These are phyloP conservation scores for Schizosaccharomyces lindneri DNA, from an alignment of 805 yeast genomes.

Conservation along the genomic window DNA sequence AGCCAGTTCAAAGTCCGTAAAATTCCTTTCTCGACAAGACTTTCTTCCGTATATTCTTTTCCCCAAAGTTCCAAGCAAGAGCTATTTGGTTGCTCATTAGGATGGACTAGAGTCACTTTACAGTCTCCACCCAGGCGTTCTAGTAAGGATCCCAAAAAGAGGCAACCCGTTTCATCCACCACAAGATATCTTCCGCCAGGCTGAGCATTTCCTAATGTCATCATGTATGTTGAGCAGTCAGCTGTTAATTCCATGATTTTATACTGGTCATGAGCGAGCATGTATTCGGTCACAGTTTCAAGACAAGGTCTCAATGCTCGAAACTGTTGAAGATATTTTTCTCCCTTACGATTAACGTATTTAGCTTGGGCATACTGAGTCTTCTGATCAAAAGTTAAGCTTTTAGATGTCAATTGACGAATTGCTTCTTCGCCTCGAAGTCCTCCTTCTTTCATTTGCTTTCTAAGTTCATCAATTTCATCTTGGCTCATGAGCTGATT, in stretches of 20 bases:
- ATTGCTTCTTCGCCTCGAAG: conserved; percentile 54
- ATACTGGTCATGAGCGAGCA: conserved; percentile 50
- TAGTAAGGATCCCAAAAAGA: conserved; percentile 59
- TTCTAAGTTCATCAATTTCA: conserved; percentile 67
- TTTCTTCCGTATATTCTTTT: neutral
- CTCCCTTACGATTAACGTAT: conserved; percentile 73
- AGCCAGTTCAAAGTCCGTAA: neutral
- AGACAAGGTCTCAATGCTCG: conserved; percentile 55
- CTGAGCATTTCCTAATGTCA: conserved; percentile 57
- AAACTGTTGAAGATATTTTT: conserved; percentile 68
- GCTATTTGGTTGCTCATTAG: conserved; percentile 75
- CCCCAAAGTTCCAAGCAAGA: neutral
- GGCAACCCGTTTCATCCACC: conserved; percentile 85
- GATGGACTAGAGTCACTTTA: conserved; percentile 52
- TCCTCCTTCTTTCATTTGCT: conserved; percentile 18
- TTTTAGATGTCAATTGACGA: conserved; percentile 57
- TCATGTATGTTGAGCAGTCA: conserved; percentile 55
- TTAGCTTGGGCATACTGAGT: conserved; percentile 79
- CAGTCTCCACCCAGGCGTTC: conserved; percentile 67
- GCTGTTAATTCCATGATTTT: conserved; percentile 58
- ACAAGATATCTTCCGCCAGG: conserved; percentile 79
- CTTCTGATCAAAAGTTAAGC: conserved; percentile 67
- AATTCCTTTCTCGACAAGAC: neutral
- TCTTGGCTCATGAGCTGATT: conserved; percentile 49
- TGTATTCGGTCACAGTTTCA: conserved; percentile 45